A percentile compares a stretch with the other conserved stretches of the same genome.
These are phyloP conservation scores for Aspergillus terreus DNA, from an alignment of 2,329 filamentous ascomycete genomes.

Conservation along the genomic window DNA sequence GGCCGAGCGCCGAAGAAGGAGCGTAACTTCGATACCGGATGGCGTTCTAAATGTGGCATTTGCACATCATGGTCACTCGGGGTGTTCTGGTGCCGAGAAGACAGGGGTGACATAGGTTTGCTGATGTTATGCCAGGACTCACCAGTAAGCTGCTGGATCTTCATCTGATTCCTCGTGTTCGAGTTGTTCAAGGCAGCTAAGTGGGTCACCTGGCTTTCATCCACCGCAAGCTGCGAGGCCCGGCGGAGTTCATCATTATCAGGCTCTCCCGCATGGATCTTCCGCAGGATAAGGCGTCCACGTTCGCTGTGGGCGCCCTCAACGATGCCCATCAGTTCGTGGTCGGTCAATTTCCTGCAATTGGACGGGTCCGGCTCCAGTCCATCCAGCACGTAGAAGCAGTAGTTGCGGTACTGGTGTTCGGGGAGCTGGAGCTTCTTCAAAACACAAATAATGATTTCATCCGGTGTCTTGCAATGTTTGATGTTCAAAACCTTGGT, in stretches of 20 bases:
- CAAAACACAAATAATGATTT: slow-evolving; percentile 85
- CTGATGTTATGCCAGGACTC: slow-evolving; percentile 82
- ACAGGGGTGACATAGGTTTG: slow-evolving; percentile 76
- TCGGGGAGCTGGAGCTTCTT: slow-evolving; percentile 85
- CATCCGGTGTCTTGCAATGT: slow-evolving; percentile 84
- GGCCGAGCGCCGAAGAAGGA: slow-evolving; percentile 85
- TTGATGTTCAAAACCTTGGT: slow-evolving; percentile 93
- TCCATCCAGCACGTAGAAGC: slow-evolving; percentile 89
- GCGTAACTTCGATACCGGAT: slow-evolving; percentile 39
- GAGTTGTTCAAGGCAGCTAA: slow-evolving; percentile 55
- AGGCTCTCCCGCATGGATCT: slow-evolving; percentile 88
- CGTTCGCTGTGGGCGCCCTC: slow-evolving; percentile 82
- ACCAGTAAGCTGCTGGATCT: slow-evolving; percentile 84
- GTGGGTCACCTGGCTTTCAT: slow-evolving; percentile 76
- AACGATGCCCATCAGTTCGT: slow-evolving; percentile 85
- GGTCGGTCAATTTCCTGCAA: slow-evolving; percentile 78
- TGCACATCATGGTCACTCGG: slow-evolving; percentile 27
- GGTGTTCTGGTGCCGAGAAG: slow-evolving; percentile 31
- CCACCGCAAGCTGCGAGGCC: slow-evolving; percentile 82
- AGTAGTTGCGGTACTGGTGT: slow-evolving; percentile 90
- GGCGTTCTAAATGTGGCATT: slow-evolving; percentile 26
- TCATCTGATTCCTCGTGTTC: slow-evolving; percentile 76
- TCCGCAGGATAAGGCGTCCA: slow-evolving; percentile 83
- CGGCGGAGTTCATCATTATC: slow-evolving; percentile 80
- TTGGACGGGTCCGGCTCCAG: slow-evolving; percentile 76